Evolutionary conservation across 2,329 filamentous ascomycete genomes (phyloP).

Genomic region (Phyllosticta citriasiana): DNA sequence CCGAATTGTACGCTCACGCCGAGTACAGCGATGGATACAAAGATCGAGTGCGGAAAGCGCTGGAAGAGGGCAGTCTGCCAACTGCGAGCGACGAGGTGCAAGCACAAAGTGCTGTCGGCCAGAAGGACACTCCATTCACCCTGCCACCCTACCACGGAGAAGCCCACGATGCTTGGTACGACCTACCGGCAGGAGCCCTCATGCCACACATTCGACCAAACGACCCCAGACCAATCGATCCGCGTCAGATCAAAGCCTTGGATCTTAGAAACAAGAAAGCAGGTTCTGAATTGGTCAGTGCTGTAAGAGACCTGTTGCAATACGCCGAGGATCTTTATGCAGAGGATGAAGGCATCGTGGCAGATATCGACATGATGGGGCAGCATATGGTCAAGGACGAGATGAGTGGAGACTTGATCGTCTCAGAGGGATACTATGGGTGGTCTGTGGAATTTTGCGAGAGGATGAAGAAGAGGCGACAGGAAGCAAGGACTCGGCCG

Average conservation of each 20-base stretch:
- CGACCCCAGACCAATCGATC: constrained; percentile 63
- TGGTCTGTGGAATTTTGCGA: constrained; percentile 76
- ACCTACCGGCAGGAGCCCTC: constrained; percentile 73
- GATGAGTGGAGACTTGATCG: constrained; percentile 53
- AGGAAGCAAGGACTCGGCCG: neutral
- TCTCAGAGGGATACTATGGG: constrained; percentile 73
- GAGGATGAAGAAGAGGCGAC: constrained; percentile 53
- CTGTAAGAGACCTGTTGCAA: constrained; percentile 60
- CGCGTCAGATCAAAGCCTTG: constrained; percentile 59
- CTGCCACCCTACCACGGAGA: constrained; percentile 74
- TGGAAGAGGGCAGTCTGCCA: constrained; percentile 34
- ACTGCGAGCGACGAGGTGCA: constrained; percentile 18
- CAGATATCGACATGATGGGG: constrained; percentile 67
- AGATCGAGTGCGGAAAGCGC: constrained; percentile 49
- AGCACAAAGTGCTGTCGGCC: constrained; percentile 16
- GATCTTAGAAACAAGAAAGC: constrained; percentile 60
- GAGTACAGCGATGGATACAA: constrained; percentile 51
- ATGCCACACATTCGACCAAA: constrained; percentile 70
- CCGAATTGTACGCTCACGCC: constrained; percentile 62
- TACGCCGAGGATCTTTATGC: constrained; percentile 62
- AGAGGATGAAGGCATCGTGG: constrained; percentile 38
- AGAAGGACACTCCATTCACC: constrained; percentile 54
- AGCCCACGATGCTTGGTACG: constrained; percentile 62
- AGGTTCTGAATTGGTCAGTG: constrained; percentile 52
- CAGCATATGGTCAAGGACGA: constrained; percentile 57